Evolutionary conservation across 352 stramenopile species (phyloP), one percentile per base, ranked within the genome.

Genomic region (Phytopythium sindhum): DNA sequence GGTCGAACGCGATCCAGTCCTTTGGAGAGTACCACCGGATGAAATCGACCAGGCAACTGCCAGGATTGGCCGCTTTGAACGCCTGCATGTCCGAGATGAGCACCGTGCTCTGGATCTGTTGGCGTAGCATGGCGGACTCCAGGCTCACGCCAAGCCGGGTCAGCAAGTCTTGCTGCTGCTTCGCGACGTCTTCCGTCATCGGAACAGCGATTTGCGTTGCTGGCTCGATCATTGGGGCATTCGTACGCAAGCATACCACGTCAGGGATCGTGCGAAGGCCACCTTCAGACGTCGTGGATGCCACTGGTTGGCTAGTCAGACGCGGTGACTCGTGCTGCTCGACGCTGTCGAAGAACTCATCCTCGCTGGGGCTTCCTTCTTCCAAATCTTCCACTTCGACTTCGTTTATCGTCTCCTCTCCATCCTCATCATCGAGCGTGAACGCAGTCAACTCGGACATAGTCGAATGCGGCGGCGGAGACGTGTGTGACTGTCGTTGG

Each of bases 11-110:
- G 58, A 90, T 78, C 84, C 84, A 95, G 63, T 95, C 86, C 35
- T 90, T 90, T 5, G 86, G 86, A 11, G 84, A 91, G 67, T 93
- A 93, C 84, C 84, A 93, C 1, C 84, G 84, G 45, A 95, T 88
- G 33, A 95, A 95, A 60, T 95, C 86, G 7, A 80, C 79, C 6
- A 95, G 67, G 35, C 76, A 91, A 23, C 69, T 72, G 3, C 68
- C 70, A 19, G 84, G 80, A 41, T 95, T 95, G 10, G 86, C 82
- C 48, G 86, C 86, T 62, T 95, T 95, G 59, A 95, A 95, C 1
- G 86, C 81, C 73, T 93, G 84, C 86, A 95, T 95, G 50, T 93
- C 86, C 5, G 86, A 93, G 0, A 95, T 66, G 35, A 95, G 60
- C 19, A 79, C 70, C 21, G 75, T 78, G 58, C 82, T 93, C 61